phyloP scores from a whole-genome alignment of 805 yeast species.

The Aciculoconidium aculeatum region DNA sequence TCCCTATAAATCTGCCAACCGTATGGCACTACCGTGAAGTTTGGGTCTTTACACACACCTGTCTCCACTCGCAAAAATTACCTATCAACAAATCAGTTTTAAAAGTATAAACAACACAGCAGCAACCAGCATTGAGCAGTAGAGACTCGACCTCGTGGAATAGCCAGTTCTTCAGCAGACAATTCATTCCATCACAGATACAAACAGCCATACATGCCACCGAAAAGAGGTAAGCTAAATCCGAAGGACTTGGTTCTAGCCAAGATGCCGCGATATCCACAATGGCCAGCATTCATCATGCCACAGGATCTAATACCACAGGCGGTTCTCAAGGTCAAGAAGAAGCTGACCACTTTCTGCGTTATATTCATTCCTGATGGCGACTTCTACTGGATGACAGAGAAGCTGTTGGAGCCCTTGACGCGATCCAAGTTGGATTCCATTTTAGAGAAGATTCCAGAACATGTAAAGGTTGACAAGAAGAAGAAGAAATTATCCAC shows the following conservation, averaged over 20 bases:
- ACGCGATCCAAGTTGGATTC: constrained; percentile 24
- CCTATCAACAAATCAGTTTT: too few relatives aligned
- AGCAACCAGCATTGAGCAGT: too few relatives aligned
- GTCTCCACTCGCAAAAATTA: too few relatives aligned
- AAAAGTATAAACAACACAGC: too few relatives aligned
- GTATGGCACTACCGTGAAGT: too few relatives aligned
- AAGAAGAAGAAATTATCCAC: constrained; percentile 22
- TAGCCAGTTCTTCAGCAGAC: constrained; percentile 10
- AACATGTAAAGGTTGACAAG: constrained; percentile 16
- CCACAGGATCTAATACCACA: constrained; percentile 33
- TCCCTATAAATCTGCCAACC: too few relatives aligned
- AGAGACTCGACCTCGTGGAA: too few relatives aligned
- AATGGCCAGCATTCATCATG: constrained; percentile 48
- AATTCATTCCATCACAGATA: constrained; percentile 3
- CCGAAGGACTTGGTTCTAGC: constrained; percentile 39
- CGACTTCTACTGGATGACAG: constrained; percentile 40
- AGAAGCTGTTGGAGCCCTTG: constrained; percentile 28
- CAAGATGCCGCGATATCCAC: constrained; percentile 39
- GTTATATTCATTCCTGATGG: constrained; percentile 44
- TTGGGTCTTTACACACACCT: too few relatives aligned
- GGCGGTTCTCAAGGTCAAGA: constrained; percentile 29
- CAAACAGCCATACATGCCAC: constrained; percentile 24
- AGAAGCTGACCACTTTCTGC: constrained; percentile 31
- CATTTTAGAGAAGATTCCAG: constrained; percentile 23
- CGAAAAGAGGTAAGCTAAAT: constrained; percentile 21